Conservation (phyloP, 1,139 yeast species). For the Geotrichum fermentans region DNA sequence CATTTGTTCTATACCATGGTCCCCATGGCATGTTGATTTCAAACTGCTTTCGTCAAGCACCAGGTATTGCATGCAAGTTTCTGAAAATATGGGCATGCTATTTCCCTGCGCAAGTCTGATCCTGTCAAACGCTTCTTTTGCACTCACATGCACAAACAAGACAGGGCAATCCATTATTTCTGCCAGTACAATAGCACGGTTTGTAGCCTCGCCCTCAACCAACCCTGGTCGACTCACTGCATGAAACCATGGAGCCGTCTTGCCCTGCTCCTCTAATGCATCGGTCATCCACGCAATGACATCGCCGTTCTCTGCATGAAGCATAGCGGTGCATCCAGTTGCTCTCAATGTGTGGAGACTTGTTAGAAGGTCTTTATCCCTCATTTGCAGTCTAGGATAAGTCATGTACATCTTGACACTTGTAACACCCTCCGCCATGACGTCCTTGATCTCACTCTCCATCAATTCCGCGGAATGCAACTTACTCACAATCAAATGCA, state of each 20-base stretch:
- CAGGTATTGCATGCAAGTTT: conserved; percentile 49
- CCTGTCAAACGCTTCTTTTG: conserved; percentile 42
- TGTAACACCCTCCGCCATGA: conserved; percentile 40
- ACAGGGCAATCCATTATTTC: conserved; percentile 44
- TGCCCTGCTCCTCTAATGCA: conserved; percentile 38
- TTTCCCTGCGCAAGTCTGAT: conserved; percentile 43
- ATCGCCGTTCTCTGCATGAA: conserved; percentile 49
- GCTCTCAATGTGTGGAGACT: conserved; percentile 42
- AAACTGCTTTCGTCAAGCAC: conserved; percentile 41
- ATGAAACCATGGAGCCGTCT: conserved; percentile 44
- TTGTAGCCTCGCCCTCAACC: conserved; percentile 49
- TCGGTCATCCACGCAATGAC: conserved; percentile 43
- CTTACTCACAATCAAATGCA: conserved; percentile 42
- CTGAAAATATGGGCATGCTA: conserved; percentile 43
- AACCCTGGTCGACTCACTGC: conserved; percentile 44
- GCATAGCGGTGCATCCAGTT: conserved; percentile 44
- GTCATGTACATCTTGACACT: conserved; percentile 47
- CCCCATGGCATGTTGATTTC: conserved; percentile 24
- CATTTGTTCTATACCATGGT: neutral
- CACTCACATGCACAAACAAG: conserved; percentile 47
- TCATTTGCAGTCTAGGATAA: conserved; percentile 42
- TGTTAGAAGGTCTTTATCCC: conserved; percentile 42
- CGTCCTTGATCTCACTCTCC: conserved; percentile 33
- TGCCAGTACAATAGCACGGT: conserved; percentile 44
- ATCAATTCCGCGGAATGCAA: conserved; percentile 24